These are phyloP conservation scores for Candida oleophila DNA, from an alignment of 805 yeast species.

Conservation along the genomic window DNA sequence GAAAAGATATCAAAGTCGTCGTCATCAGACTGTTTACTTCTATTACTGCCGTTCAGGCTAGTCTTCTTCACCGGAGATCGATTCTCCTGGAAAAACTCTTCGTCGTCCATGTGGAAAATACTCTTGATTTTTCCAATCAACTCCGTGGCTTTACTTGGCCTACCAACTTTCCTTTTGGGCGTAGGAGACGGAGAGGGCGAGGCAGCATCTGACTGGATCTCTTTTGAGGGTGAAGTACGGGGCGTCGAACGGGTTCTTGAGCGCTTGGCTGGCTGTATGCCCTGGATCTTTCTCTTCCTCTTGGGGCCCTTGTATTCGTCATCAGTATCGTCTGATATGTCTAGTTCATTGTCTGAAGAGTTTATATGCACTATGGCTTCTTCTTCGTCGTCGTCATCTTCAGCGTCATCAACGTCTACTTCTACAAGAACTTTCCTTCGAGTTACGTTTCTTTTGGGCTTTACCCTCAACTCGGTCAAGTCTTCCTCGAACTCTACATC, in stretches of 20 bases:
- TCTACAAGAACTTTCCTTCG: background rate
- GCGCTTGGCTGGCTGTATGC: background rate
- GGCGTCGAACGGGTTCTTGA: background rate
- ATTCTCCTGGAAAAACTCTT: constrained; percentile 21
- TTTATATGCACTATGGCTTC: background rate
- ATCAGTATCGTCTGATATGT: background rate
- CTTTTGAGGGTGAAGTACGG: background rate
- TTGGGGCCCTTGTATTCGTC: constrained; percentile 8
- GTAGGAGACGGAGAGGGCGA: constrained; percentile 1
- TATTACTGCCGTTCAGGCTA: background rate
- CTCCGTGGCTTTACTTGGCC: constrained; percentile 26
- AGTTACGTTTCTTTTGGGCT: background rate
- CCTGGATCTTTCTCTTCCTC: background rate
- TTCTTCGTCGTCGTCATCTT: constrained; percentile 1
- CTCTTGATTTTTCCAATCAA: constrained; percentile 29
- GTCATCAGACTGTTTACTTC: background rate
- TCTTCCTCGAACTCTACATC: constrained; percentile 24
- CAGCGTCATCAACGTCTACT: background rate
- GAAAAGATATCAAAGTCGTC: constrained; percentile 2
- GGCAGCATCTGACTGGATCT: constrained; percentile 8
- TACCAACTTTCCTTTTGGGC: constrained; percentile 17
- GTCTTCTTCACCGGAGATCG: background rate
- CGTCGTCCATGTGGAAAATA: constrained; percentile 35
- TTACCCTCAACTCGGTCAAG: constrained; percentile 8
- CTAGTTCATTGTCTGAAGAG: background rate